Base-by-base conservation (phyloP, 2,329 filamentous ascomycete genomes). In the Ophiosphaerella korrae region DNA sequence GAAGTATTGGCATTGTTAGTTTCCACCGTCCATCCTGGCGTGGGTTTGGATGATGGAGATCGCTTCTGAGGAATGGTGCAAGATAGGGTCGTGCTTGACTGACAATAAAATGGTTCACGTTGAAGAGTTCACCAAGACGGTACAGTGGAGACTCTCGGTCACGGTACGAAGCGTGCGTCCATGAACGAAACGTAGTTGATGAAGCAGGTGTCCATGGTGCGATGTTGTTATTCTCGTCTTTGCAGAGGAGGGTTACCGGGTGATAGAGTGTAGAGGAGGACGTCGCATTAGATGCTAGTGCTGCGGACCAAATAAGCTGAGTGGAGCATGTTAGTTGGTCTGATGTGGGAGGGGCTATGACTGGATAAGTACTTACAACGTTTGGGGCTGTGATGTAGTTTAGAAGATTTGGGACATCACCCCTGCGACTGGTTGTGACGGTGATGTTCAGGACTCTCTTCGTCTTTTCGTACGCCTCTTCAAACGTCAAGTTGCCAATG, bases 351-450 rank as follows among this genome's bases (percentile, higher is more conserved):
- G 9, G 5, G 37, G 18, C 12, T 11, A n/a, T 1, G 16, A 6
- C 14, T 7, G 35, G 13, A 34, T 6, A 29, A 12, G 18, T 35
- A 86, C 88, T 60, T 82, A 92, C 89, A 64, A 97, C 92, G 67
- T 97, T 93, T 3, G 93, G 93, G 2, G 93, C 90, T 1, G 92
- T 97, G 43, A 97, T 81, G 68, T 97, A 94, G 73, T 97, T 97
- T 31, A 97, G 82, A 29, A 97, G 77, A 40, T 88, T 92, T 2
- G 92, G 92, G 1, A 93, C 85, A 31, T 90, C 90, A 12, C 85
- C 86, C 54, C 87, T 84, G 5, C 84, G 85, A 18, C 85, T 86
- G 1, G 88, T 90, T 0, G 89, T 89, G 18, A 97, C 87, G 0
- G 92, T 96, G 58, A 97, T 97, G 70, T 97, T 97, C 61, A 97